Evolutionary conservation across 768 basidiomycete species (phyloP), one percentile per base, ranked within the genome.

Genomic region (Thelephora aurantiotincta): DNA sequence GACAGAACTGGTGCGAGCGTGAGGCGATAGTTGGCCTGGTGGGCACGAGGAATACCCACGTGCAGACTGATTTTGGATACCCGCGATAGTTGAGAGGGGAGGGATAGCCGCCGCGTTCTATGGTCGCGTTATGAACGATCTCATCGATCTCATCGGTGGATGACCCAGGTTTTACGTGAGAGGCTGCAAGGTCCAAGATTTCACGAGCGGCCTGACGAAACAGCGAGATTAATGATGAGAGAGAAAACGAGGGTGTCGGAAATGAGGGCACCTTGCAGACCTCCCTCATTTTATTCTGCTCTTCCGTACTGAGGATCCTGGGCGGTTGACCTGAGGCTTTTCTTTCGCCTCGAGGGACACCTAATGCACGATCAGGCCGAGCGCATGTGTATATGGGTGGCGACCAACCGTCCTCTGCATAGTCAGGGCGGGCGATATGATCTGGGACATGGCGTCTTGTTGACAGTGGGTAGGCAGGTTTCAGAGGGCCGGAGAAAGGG

Each of bases 11-110:
- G 20, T n/a, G 11, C 22, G 38, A 46, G 18, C 16, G 35, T 41
- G 11, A 20, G 41, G 23, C 18, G 33, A 30, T 23, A 34, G 35
- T 37, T 14, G 35, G 42, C 30, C n/a, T 35, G 22, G 45, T 19
- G 33, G 37, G 45, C 26, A 30, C 26, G 43, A 43, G 48, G 37
- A 42, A 41, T 33, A 73, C 89, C 55, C 68, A 90, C 80, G 85
- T 92, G 84, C 96, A 99, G 34, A 94, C 77, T 26, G 92, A 97
- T 70, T 97, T 97, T 11, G 96, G 94, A 60, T 82, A 98, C 33
- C 75, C 71, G 46, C 81, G 76, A 65, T 99, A 99, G 58, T 89
- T 89, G 51, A 98, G 69, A 38, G 96, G 88, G 22, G 88, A 92
- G 1, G 96, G 96, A 65, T 99, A 99, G 19, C 88, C 78, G 54